phyloP scores from a whole-genome alignment of 257 asterid species.

The Ballota nigra region DNA sequence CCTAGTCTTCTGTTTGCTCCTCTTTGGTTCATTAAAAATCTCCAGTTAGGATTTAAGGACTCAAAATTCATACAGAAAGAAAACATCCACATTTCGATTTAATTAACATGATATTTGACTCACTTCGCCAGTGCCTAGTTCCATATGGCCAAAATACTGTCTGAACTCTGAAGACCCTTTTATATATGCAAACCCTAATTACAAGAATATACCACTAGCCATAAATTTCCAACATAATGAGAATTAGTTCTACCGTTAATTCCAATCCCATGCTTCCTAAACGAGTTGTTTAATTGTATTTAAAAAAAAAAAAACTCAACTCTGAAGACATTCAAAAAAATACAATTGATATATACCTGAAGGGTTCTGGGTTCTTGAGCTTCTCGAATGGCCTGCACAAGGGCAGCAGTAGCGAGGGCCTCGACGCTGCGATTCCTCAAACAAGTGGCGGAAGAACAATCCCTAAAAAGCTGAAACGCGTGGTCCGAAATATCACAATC shows the following conservation, averaged over 20 bases:
- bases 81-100: not conserved
- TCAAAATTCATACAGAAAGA: not conserved
- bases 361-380: slow-evolving; percentile 98
- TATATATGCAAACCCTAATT: not conserved
- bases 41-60: not conserved
- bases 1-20: not conserved
- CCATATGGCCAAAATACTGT: not conserved
- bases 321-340: not conserved
- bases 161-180: not conserved
- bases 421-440: slow-evolving; percentile 96
- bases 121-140: not conserved
- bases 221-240: not conserved
- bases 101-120: not conserved
- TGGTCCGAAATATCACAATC: slow-evolving; percentile 91
- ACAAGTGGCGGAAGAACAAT: slow-evolving; percentile 91
- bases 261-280: not conserved
- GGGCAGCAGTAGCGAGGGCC: slow-evolving; percentile 96
- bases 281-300: not conserved
- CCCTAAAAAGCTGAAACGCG: slow-evolving; percentile 97
- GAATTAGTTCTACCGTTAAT: not conserved
- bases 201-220: not conserved
- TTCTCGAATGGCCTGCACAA: slow-evolving; percentile 94
- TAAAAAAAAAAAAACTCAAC: not conserved
- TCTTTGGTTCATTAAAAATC: not conserved
- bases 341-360: slow-evolving; percentile 46